A percentile compares a stretch with the other conserved stretches of the same genome.
Conservation (phyloP, 2,329 filamentous ascomycete species). For the Diaporthe citrichinensis region DNA sequence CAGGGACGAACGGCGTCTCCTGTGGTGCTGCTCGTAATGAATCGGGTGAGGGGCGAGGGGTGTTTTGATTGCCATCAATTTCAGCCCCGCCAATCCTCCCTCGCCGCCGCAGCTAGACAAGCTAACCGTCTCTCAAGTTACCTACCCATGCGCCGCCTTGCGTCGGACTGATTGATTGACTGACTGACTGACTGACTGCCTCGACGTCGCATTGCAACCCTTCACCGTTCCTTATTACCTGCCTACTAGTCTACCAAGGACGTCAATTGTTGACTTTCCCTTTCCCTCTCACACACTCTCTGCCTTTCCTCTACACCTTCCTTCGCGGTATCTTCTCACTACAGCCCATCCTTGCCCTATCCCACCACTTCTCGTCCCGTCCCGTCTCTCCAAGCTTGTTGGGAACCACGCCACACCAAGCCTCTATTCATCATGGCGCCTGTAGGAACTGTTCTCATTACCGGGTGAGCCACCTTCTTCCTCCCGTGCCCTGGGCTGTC, state of each 20-base stretch:
- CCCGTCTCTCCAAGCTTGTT: background rate
- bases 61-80: constrained; percentile 39
- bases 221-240: constrained; percentile 25
- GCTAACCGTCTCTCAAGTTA: background rate
- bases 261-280: background rate
- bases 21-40: constrained; percentile 28
- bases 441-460: constrained; percentile 90
- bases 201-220: constrained; percentile 6
- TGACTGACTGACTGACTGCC: background rate
- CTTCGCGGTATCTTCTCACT: background rate
- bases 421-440: constrained; percentile 49
- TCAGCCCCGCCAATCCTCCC: constrained; percentile 32
- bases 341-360: background rate
- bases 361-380: constrained; percentile 4
- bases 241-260: background rate
- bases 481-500: constrained; percentile 38
- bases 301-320: background rate
- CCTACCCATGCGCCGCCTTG: background rate
- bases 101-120: constrained; percentile 23
- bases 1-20: constrained; percentile 9
- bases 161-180: background rate
- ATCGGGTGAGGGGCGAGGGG: constrained; percentile 32
- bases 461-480: constrained; percentile 77
- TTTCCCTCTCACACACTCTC: background rate
- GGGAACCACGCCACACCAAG: background rate